Evolutionary conservation across 768 basidiomycete species (phyloP).

Genomic region (Termitomyces heimii): DNA sequence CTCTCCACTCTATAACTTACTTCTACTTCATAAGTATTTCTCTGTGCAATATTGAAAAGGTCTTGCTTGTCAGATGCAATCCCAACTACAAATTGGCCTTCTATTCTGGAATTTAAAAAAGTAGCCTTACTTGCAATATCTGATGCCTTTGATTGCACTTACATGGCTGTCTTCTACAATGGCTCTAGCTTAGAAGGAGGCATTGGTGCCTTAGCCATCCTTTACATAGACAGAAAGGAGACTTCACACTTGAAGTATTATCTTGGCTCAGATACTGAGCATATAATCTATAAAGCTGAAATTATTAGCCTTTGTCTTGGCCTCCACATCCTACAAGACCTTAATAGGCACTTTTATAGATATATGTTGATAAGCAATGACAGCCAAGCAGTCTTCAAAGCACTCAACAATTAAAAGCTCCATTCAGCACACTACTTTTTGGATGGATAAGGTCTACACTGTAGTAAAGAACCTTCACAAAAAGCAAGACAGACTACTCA

Average conservation of each 20-base stretch:
- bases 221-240: neutral
- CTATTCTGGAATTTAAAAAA: no score
- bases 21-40: no score
- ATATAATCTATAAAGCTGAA: no score
- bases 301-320: no score
- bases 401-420: neutral
- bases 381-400: neutral
- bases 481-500: neutral
- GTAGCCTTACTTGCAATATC: no score
- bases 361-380: neutral
- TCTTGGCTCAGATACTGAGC: constrained; percentile 1
- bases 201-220: constrained; percentile 1
- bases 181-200: constrained; percentile 5
- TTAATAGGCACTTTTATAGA: neutral
- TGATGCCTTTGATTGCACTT: neutral
- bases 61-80: no score
- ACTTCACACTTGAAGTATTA: neutral
- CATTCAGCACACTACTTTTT: constrained; percentile 7
- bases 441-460: neutral
- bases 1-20: no score
- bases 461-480: neutral
- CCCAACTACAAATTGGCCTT: no score
- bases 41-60: no score
- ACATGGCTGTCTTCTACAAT: neutral
- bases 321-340: no score